Evolutionary conservation across 306 rosid species (phyloP), one percentile per base, ranked within the genome.

Genomic region (Citrullus mucosospermus): DNA sequence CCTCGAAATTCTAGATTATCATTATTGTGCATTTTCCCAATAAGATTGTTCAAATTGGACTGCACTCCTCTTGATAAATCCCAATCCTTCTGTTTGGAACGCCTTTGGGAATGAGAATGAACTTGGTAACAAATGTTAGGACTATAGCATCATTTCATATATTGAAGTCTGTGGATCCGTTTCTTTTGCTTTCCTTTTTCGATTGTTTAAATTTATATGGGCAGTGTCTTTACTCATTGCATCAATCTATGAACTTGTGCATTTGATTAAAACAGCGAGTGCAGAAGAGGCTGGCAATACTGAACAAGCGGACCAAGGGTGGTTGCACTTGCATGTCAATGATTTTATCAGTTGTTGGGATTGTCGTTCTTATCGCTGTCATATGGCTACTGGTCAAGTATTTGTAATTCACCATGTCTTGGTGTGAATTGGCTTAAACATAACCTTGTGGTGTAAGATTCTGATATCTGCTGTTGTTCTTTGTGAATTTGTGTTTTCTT

Each of bases 271-370:
- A 86, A 89, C 98, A 95, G 97, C 83, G 99, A 75, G 99, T 95
- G 75, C 96, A 88, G 89, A 95, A 95, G 90, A 89, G 87, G 82
- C 93, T 95, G 90, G 96, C 97, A 62, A 46, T 90, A 77, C 67
- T 95, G 82, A 92, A 92, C 86, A 95, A 92, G 78, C 96, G 96
- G 41, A 84, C 88, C 13, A 92, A 92, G 83, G 97, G 97, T 58
- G 93, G 96, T 61, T 95, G 99, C 89, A 85, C 99, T 72, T 92
- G 99, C 92, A 69, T 92, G 91, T 90, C 90, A 87, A 75, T 95
- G 99, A 89, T 95, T 76, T 77, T 88, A 77, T 77, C 97, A 9
- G 91, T 91, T 25, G 41, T 91, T 66, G 99, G 97, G 78, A 92
- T 95, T 39, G 92, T 92, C 60, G 88, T 71, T 82, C 88, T 95